Conservation (phyloP, 495 filamentous ascomycete species). For the Aspergillus sclerotioniger region DNA sequence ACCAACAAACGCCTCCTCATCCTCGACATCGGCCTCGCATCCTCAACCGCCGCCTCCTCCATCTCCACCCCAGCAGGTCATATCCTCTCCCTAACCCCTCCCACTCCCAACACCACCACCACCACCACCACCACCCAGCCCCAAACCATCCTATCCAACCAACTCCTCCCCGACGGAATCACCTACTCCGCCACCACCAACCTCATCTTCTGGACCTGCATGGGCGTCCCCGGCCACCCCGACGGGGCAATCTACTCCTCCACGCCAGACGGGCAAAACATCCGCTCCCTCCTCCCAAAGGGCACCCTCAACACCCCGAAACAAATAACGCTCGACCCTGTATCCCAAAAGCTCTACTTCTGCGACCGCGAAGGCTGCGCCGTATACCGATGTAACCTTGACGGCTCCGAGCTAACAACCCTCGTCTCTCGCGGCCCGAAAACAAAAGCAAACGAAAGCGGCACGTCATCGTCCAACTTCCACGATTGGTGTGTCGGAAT, state of each 20-base stretch:
- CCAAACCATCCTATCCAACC: conserved; percentile 23
- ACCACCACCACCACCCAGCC: conserved; percentile 17
- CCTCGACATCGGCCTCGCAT: conserved; percentile 30
- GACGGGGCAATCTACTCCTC: conserved; percentile 44
- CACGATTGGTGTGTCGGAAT: conserved; percentile 34
- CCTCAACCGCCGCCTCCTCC: conserved; percentile 8
- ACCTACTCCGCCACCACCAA: conserved; percentile 29
- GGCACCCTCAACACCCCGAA: conserved; percentile 52
- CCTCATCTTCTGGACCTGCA: conserved; percentile 52
- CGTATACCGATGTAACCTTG: conserved; percentile 43
- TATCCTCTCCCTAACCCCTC: conserved; percentile 21
- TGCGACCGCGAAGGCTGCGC: conserved; percentile 53
- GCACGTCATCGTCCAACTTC: conserved; percentile 24
- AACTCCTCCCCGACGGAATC: conserved; percentile 47
- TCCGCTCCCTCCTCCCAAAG: conserved; percentile 30
- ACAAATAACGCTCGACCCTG: conserved; percentile 39
- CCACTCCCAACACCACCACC: conserved; percentile 18
- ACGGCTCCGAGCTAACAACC: conserved; percentile 43
- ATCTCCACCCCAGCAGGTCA: conserved; percentile 17
- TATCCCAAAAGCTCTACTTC: conserved; percentile 43
- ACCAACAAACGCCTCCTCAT: conserved; percentile 18
- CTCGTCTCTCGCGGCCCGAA: conserved; percentile 36
- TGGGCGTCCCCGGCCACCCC: conserved; percentile 41
- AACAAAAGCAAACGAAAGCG: conserved; percentile 16
- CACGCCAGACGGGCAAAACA: conserved; percentile 38